phyloP scores from a whole-genome alignment of 345 rosid species.

The Leavenworthia alabamica region DNA sequence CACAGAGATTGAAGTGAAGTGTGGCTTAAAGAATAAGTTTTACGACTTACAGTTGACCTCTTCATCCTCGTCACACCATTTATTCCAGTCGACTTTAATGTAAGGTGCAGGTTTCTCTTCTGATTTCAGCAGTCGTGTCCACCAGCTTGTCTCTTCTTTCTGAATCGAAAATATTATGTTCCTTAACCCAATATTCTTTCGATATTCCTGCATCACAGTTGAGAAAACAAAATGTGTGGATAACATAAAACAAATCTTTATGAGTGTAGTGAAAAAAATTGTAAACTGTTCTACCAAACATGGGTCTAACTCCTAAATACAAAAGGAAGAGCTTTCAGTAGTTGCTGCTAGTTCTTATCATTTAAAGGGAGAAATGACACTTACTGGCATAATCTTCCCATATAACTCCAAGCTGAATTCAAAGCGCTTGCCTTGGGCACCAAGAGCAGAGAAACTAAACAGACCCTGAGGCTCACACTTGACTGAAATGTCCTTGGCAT shows the following conservation, averaged over 20 bases:
- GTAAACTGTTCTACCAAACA: neutral
- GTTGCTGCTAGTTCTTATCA: neutral
- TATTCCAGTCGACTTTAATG: constrained; percentile 97
- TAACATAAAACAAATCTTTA: neutral
- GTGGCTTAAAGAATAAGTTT: neutral
- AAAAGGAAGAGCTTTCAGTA: neutral
- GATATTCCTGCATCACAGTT: constrained; percentile 53
- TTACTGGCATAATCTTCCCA: constrained; percentile 50
- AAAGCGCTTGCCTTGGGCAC: constrained; percentile 60
- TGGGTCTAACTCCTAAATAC: neutral
- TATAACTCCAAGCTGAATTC: constrained; percentile 60
- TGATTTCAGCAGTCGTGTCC: constrained; percentile 75
- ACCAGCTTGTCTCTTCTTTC: constrained; percentile 90
- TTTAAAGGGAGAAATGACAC: neutral
- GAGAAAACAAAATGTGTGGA: neutral
- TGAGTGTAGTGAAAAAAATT: neutral
- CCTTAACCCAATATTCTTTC: constrained; percentile 74
- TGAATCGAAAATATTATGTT: constrained; percentile 70
- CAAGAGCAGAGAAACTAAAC: constrained; percentile 76
- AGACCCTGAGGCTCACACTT: constrained; percentile 68
- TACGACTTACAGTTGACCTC: constrained; percentile 54
- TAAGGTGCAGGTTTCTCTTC: constrained; percentile 97
- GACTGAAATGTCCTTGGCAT: constrained; percentile 66
- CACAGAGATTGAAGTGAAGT: neutral
- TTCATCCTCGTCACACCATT: constrained; percentile 98